Evolutionary conservation across 2,329 filamentous ascomycete species (phyloP).

Genomic region (Boeremia lycopersici): DNA sequence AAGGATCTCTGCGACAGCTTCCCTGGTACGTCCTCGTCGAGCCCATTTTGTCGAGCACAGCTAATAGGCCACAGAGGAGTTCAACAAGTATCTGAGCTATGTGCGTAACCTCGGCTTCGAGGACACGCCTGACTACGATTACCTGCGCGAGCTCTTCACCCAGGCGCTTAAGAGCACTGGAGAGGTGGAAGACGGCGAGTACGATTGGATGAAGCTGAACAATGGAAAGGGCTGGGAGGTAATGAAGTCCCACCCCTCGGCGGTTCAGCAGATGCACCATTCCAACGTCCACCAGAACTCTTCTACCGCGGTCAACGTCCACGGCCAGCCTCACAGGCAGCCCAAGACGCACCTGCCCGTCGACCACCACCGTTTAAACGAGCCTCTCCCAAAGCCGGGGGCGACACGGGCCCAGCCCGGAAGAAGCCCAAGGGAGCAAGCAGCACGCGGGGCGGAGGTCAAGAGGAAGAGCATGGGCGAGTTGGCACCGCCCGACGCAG

Average conservation of each 20-base stretch:
- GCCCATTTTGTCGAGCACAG: background rate
- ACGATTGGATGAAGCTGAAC: constrained; percentile 99
- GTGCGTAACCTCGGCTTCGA: constrained; percentile 98
- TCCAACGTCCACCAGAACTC: constrained; percentile 78
- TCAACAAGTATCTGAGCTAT: constrained; percentile 96
- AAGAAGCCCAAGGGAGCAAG: constrained; percentile 44
- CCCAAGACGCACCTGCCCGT: constrained; percentile 56
- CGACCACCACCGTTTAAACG: constrained; percentile 53
- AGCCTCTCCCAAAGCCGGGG: constrained; percentile 64
- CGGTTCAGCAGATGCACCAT: constrained; percentile 76
- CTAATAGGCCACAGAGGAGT: constrained; percentile 70
- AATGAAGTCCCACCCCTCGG: constrained; percentile 70
- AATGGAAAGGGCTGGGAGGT: constrained; percentile 91
- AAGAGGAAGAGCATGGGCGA: constrained; percentile 80
- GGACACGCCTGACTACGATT: constrained; percentile 98
- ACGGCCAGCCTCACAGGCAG: constrained; percentile 72
- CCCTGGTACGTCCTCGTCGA: constrained; percentile 62
- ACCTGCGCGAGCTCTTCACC: constrained; percentile 93
- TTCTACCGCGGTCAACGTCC: constrained; percentile 80
- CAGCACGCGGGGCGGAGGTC: constrained; percentile 32
- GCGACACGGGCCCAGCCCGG: constrained; percentile 59
- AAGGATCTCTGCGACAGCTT: constrained; percentile 97
- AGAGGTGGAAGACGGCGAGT: constrained; percentile 96
- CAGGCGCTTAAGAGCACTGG: constrained; percentile 93
- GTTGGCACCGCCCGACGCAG: constrained; percentile 78